Evolutionary conservation across 1,284 basidiomycete species (phyloP).

Genomic region (Flammula alnicola): DNA sequence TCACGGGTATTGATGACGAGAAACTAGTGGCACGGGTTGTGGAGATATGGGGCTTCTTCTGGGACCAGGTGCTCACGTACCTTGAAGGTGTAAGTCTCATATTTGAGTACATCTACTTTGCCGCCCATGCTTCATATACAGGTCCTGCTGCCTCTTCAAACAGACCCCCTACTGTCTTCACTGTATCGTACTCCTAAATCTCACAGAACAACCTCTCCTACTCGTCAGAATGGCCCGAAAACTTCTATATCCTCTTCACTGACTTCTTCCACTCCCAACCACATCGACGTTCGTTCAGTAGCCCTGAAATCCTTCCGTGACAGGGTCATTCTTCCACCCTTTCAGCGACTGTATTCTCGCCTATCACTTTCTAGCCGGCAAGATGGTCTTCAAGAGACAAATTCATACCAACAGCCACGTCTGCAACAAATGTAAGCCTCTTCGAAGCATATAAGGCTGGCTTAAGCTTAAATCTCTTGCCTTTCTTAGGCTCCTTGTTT

Average conservation of each 20-base stretch:
- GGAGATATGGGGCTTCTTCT: constrained; percentile 94
- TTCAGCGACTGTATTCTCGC: constrained; percentile 55
- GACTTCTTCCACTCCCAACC: constrained; percentile 35
- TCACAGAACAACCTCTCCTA: constrained; percentile 62
- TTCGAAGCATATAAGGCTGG: not conserved
- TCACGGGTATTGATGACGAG: constrained; percentile 74
- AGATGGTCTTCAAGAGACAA: constrained; percentile 54
- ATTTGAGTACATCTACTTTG: not conserved
- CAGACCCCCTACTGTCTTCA: constrained; percentile 68
- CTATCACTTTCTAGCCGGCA: constrained; percentile 54
- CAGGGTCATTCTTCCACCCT: constrained; percentile 72
- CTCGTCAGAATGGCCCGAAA: constrained; percentile 49
- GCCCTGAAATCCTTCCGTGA: constrained; percentile 85
- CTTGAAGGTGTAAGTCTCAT: constrained; percentile 75
- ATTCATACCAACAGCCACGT: constrained; percentile 62
- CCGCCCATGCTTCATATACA: constrained; percentile 30
- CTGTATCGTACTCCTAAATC: constrained; percentile 63
- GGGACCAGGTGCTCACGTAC: constrained; percentile 90
- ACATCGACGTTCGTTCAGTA: constrained; percentile 81
- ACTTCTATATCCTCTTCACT: constrained; percentile 41
- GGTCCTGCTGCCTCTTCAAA: constrained; percentile 80
- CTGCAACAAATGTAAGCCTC: constrained; percentile 73
- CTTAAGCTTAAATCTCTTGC: constrained; percentile 1
- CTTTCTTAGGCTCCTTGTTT: constrained; percentile 69
- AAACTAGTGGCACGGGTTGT: constrained; percentile 79